Base-by-base conservation (phyloP, 805 yeast species). In the Zygosaccharomyces pseudorouxii region DNA sequence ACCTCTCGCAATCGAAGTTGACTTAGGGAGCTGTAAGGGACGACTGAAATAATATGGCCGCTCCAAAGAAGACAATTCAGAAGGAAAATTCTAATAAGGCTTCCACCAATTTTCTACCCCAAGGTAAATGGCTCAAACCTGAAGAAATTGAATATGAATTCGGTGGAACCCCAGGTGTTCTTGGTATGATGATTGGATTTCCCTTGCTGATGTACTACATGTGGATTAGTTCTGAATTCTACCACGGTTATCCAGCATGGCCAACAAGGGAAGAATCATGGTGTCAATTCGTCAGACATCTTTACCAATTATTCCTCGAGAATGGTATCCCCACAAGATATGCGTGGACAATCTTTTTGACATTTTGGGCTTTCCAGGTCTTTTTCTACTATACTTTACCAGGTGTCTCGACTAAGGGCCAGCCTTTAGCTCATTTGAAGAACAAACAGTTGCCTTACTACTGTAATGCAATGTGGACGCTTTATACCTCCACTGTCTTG, bases 171-270 rank as follows among this genome's bases (percentile, higher is more conserved):
- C 68, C 75, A 5, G 99, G 99, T 49, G 96, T 89, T 42, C 49
- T 83, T 18, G 92, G 90, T 5, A 92, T 93, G 98, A 80, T 92
- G 82, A 64, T 80, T 39, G 95, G 96, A 3, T 93, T 93, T 72
- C 99, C 99, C 6, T 63, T 84, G 41, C 74, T 93, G 62, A 93
- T 93, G 99, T 88, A 84, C 76, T 93, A 93, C 71, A 85, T 93
- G 93, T 92, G 96, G 95, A 82, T 92, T 47, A 78, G 89, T 60
- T 92, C 93, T 45, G 78, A 79, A 53, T 89, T 84, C 67, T 88
- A 89, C 69, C 72, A 72, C 54, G 96, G 96, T 1, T 62, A 71
- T 42, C 75, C 87, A 25, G 89, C 96, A 20, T 70, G 75, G 67
- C 97, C 97, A 3, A 81, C 71, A 43, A 80, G 85, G 67, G 59